phyloP scores from a whole-genome alignment of 257 asterid species.

The Thymus mandschuricus region DNA sequence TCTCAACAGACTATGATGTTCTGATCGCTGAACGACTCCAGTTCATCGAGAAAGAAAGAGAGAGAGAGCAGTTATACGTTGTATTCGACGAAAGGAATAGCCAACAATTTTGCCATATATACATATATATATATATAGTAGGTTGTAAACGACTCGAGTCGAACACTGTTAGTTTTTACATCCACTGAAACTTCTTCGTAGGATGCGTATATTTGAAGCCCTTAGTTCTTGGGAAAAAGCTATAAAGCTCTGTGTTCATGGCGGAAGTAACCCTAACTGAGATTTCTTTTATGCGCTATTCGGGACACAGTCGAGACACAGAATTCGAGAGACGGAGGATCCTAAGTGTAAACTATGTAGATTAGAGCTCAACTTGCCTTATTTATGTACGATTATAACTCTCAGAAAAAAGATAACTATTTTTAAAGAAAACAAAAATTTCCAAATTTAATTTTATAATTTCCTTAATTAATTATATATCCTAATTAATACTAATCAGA shows the following conservation, averaged over 20 bases:
- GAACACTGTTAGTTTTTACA: not conserved
- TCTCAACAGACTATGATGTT: slow-evolving; percentile 3
- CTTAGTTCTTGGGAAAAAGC: not conserved
- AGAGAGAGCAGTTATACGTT: not conserved
- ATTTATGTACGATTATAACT: too few species aligned
- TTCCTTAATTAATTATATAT: too few species aligned
- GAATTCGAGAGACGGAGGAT: too few species aligned
- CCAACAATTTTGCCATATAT: slow-evolving; percentile 17
- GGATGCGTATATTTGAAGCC: not conserved
- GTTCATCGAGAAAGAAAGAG: slow-evolving; percentile 7
- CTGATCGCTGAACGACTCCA: slow-evolving; percentile 15
- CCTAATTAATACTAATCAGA: too few species aligned
- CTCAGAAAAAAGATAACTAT: too few species aligned
- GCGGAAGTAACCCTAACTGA: not conserved
- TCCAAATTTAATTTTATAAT: too few species aligned
- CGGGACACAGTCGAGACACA: too few species aligned
- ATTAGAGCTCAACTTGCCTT: too few species aligned
- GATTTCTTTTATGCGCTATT: not conserved
- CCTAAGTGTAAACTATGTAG: too few species aligned
- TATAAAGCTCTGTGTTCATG: not conserved
- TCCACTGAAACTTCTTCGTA: not conserved
- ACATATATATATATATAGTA: not conserved
- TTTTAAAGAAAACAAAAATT: too few species aligned
- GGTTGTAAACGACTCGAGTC: slow-evolving; percentile 10
- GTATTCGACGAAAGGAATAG: not conserved